A percentile compares a stretch with the other conserved stretches of the same genome.
phyloP scores from a whole-genome alignment of 140 eudicot genomes.

The Senecio squalidus region DNA sequence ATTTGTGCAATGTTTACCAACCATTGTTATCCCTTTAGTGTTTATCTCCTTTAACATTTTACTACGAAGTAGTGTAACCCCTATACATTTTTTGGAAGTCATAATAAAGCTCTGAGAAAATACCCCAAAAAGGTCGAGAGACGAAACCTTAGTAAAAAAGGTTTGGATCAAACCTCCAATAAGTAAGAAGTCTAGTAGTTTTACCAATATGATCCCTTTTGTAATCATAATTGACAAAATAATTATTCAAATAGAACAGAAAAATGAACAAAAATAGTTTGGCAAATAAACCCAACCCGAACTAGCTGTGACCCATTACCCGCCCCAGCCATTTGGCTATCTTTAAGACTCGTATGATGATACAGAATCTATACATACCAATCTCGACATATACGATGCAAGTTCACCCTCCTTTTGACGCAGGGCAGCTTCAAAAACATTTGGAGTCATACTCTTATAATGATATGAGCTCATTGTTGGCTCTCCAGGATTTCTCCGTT shows the following conservation, averaged over 20 bases:
- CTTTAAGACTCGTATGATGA: not conserved
- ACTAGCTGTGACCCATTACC: not conserved
- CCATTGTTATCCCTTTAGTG: no score
- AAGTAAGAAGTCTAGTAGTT: no score
- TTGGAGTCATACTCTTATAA: constrained; percentile 67
- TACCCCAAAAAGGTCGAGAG: no score
- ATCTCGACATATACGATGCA: constrained; percentile 85
- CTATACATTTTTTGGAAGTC: no score
- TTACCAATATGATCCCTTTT: no score
- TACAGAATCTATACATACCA: constrained; percentile 43
- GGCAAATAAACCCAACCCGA: not conserved
- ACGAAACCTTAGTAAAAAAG: no score
- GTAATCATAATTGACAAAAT: not conserved
- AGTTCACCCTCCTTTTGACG: constrained; percentile 96
- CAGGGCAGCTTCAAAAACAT: constrained; percentile 73
- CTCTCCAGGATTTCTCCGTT: constrained; percentile 62
- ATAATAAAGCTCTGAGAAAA: no score
- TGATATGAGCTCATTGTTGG: constrained; percentile 53
- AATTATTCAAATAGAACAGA: not conserved
- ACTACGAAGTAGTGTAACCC: no score
- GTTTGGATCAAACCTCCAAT: no score
- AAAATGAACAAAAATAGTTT: not conserved
- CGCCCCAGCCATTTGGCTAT: not conserved
- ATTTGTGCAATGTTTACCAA: no score
- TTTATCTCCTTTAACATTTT: no score